Conservation (phyloP, 192 early-diverging fungal species). For the Rhizophagus prolifer region DNA sequence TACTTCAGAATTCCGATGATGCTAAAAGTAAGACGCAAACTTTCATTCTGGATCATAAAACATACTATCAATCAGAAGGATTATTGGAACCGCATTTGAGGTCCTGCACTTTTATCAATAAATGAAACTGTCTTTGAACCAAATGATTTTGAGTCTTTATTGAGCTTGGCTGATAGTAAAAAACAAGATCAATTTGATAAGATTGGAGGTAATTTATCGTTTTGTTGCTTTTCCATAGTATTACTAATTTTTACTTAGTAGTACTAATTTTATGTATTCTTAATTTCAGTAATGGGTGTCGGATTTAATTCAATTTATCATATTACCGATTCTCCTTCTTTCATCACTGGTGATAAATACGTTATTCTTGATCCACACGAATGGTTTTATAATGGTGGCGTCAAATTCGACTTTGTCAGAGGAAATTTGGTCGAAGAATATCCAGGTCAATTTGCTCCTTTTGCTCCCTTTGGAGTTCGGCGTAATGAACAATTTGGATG, state of each 20-base stretch:
- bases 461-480: background rate
- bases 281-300: background rate
- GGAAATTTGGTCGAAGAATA: background rate
- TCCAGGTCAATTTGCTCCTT: conserved; percentile 36
- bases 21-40: background rate
- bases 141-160: conserved; percentile 21
- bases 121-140: conserved; percentile 28
- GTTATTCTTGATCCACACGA: conserved; percentile 41
- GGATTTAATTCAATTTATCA: conserved; percentile 36
- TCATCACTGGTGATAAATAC: conserved; percentile 36
- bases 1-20: conserved; percentile 41
- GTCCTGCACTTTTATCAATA: conserved; percentile 26
- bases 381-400: conserved; percentile 31
- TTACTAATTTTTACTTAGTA: too few relatives aligned
- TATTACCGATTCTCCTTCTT: conserved; percentile 37
- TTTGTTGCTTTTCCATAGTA: too few relatives aligned
- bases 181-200: conserved; percentile 23
- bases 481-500: conserved; percentile 30
- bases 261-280: too few relatives aligned
- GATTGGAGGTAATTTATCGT: background rate
- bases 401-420: conserved; percentile 22
- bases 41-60: conserved; percentile 4
- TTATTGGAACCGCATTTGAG: background rate
- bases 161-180: conserved; percentile 27
- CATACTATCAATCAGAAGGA: background rate